Conservation (phyloP, 257 asterid species). For the Solanum chmielewskii region DNA sequence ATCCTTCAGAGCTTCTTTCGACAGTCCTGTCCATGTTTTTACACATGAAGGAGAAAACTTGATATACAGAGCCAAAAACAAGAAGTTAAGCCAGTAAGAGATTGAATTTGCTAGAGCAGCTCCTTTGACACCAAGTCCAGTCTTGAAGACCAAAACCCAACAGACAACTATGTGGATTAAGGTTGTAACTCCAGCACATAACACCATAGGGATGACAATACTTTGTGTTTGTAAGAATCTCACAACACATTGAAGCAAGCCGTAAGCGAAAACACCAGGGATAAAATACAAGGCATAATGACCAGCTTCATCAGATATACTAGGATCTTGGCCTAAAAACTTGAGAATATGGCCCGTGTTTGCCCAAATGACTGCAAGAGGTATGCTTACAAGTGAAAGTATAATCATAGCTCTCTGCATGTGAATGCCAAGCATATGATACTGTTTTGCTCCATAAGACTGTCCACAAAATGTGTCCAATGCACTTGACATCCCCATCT, state of each 20-base stretch:
- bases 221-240: constrained; percentile 71
- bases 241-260: constrained; percentile 63
- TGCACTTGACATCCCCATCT: constrained; percentile 92
- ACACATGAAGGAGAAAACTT: constrained; percentile 50
- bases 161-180: constrained; percentile 38
- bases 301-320: constrained; percentile 63
- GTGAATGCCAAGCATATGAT: constrained; percentile 73
- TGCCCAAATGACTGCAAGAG: constrained; percentile 59
- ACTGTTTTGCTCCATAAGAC: constrained; percentile 69
- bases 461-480: constrained; percentile 84
- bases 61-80: constrained; percentile 39
- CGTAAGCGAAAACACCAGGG: constrained; percentile 57
- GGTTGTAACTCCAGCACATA: constrained; percentile 52
- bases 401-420: constrained; percentile 73
- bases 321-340: constrained; percentile 62
- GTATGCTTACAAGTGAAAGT: constrained; percentile 45
- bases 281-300: constrained; percentile 52
- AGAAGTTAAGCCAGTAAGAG: constrained; percentile 59
- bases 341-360: constrained; percentile 51
- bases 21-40: constrained; percentile 64
- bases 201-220: constrained; percentile 75
- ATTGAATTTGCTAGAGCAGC: constrained; percentile 59
- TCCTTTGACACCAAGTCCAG: constrained; percentile 56
- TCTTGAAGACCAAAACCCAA: constrained; percentile 58
- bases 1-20: constrained; percentile 45